Evolutionary conservation across 495 filamentous ascomycete genomes (phyloP), one percentile per base, ranked within the genome.

Genomic region (Massariosphaeria phaeospora): DNA sequence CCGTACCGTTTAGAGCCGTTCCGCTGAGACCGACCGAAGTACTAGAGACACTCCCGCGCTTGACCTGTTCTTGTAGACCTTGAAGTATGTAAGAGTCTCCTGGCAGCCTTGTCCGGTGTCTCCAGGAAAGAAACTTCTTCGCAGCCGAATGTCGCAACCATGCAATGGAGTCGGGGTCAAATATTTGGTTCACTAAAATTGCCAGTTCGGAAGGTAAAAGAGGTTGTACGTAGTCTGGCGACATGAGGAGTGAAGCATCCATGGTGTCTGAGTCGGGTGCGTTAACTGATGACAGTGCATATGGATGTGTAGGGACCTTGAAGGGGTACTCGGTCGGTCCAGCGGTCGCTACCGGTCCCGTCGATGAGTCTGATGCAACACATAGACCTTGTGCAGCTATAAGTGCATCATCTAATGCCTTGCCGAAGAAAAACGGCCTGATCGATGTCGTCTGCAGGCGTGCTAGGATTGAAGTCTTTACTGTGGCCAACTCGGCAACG

Each of bases 161-260:
- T n/a, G 88, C 80, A 24, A 88, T 76, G 46, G 85, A 89, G 36
- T 94, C 85, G 5, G 77, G 77, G 34, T 88, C 82, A 62, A 98
- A 91, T 9, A 97, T 70, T 29, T 81, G 79, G 26, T 78, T 69
- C 31, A 96, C 83, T 11, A 99, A 74, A 12, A 70, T 65, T 10
- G 65, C 58, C 7, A 99, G 79, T 56, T 99, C 94, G 18, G 89
- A 91, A 24, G 78, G 66, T 10, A 88, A 70, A 1, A 97, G 75
- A 2, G 94, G 94, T 51, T 89, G 85, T 15, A 95, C 75, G 67
- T 99, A 99, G 61, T 91, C 86, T 2, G 94, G 83, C 40, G 82
- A 89, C 93, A 99, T 99, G 12, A 99, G 76, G 0, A 93, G 79
- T 63, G 88, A 94, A 24, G 93, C 93, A 64, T 99, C 93, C 89